A percentile compares a stretch with the other conserved stretches of the same genome.
phyloP scores from a whole-genome alignment of 2,329 filamentous ascomycete species.

The Alternaria tenuissima region DNA sequence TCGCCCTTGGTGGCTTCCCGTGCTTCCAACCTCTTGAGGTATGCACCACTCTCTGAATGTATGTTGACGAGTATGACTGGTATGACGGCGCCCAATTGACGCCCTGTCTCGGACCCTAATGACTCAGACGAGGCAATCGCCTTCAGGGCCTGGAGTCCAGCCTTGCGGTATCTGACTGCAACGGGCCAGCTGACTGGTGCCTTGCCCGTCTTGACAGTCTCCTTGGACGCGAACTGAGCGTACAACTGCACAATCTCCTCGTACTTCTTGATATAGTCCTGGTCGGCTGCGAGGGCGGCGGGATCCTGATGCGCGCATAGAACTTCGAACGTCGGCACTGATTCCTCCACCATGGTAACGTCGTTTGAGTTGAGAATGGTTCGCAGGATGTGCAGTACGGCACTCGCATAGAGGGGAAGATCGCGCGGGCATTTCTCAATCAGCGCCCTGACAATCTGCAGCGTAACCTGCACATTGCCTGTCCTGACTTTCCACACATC shows the following conservation, averaged over 20 bases:
- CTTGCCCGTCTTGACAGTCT: conserved; percentile 51
- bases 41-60: conserved; percentile 75
- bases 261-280: conserved; percentile 82
- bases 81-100: conserved; percentile 79
- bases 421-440: conserved; percentile 94
- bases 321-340: conserved; percentile 82
- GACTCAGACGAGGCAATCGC: conserved; percentile 82
- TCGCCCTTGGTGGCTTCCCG: conserved; percentile 74
- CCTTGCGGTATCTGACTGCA: conserved; percentile 68
- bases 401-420: conserved; percentile 84
- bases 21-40: conserved; percentile 73
- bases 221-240: conserved; percentile 77
- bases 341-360: conserved; percentile 91
- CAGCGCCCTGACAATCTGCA: conserved; percentile 88
- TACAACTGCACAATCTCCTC: conserved; percentile 83
- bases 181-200: conserved; percentile 72
- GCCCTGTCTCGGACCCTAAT: conserved; percentile 75
- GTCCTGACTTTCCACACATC: conserved; percentile 91
- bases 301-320: conserved; percentile 91
- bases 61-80: conserved; percentile 88
- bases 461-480: conserved; percentile 92
- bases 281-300: conserved; percentile 83
- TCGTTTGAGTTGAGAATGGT: conserved; percentile 85
- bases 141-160: conserved; percentile 74
- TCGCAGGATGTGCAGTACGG: conserved; percentile 83